Base-by-base conservation (phyloP, 257 asterid species). In the Handroanthus guayacan region DNA sequence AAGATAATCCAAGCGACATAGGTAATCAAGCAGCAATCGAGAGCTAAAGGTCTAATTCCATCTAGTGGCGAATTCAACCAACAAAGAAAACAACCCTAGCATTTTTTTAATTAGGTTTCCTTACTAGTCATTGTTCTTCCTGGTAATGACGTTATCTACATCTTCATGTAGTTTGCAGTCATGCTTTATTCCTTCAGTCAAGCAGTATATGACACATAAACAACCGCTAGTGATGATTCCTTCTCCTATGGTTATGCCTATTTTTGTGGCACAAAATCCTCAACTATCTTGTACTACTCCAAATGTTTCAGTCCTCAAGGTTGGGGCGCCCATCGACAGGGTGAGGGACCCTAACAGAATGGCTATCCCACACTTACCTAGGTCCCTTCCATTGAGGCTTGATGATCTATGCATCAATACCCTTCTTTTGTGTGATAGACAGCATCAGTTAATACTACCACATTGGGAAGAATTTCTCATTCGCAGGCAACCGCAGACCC, bases 221-320 rank as follows among this genome's bases (percentile, higher is more conserved):
- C 69, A 63, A 63, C 31, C 31, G 50, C 25, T 37, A 63, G 69
- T 14, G 50, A 63, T 7, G 50, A 63, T 63, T 63, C 69, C 69
- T 63, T 38, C 50, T 63, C 69, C 69, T 63, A 61, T 61, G 67
- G 44, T 61, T 61, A 61, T 61, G 67, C 67, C 67, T 61, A 61
- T 61, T 31, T 61, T 61, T 61, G 67, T 61, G 3, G 43, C n/a
- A 61, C 43, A 57, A 52, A 52, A 52, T 52, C 58, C 18, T 52
- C 17, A 52, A 52, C 58, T 47, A 47, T 47, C 54, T 5, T 47
- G 9, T 47, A 9, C 54, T 5, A 47, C 54, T 47, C 54, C 12
- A 5, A 47, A 47, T 12, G 9, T 47, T 47, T 5, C 54, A 47
- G 54, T 47, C 12, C 54, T 47, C 9, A 12, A 47, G 12, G 54